Percentiles rank a stretch among this genome's conserved stretches.
phyloP scores from a whole-genome alignment of 768 basidiomycete genomes.

The Podaxis rugospora region DNA sequence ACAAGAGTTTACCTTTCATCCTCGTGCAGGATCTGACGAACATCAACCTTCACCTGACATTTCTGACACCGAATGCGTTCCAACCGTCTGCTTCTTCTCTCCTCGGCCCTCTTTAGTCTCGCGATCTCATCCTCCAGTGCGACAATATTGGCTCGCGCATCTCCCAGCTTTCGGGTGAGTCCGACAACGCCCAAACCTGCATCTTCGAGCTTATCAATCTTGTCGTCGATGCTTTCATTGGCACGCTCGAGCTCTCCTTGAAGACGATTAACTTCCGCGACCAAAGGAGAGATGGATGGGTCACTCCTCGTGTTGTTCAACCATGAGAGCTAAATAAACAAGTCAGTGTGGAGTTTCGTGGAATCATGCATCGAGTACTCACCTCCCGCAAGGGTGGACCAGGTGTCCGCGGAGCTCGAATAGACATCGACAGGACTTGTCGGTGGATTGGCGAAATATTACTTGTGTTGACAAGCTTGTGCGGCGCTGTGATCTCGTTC shows the following conservation, averaged over 20 bases:
- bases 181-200: conserved; percentile 72
- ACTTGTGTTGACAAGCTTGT: conserved; percentile 47
- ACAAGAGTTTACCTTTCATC: conserved; percentile 56
- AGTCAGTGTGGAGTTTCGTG: background rate
- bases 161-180: conserved; percentile 65
- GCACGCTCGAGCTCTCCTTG: conserved; percentile 74
- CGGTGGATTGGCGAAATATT: conserved; percentile 77
- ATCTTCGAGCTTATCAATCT: conserved; percentile 81
- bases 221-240: conserved; percentile 84
- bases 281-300: conserved; percentile 52
- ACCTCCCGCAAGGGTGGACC: conserved; percentile 78
- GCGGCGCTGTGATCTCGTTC: conserved; percentile 53
- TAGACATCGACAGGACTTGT: conserved; percentile 62
- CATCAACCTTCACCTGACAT: conserved; percentile 60
- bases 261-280: conserved; percentile 70
- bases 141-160: conserved; percentile 55
- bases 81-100: conserved; percentile 58
- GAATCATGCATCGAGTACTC: conserved; percentile 21
- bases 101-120: conserved; percentile 61
- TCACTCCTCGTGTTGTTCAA: conserved; percentile 58
- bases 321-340: conserved; percentile 61
- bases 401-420: conserved; percentile 71
- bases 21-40: conserved; percentile 35
- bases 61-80: conserved; percentile 64
- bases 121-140: conserved; percentile 66